Conservation (phyloP, 2,329 filamentous ascomycete species). For the Verticillium zaregamsianum region DNA sequence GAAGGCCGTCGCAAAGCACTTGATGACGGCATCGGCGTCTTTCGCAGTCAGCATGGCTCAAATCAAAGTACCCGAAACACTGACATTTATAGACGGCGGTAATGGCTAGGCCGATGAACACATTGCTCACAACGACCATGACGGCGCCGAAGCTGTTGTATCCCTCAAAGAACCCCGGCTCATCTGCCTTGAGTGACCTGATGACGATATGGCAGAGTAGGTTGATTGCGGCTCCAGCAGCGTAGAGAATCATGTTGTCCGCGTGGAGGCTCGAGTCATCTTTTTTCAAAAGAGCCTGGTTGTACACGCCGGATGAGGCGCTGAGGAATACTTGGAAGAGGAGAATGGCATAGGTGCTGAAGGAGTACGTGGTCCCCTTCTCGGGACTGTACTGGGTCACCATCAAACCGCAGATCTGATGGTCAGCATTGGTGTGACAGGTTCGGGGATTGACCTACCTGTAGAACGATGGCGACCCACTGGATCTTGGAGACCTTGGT, state of each 20-base stretch:
- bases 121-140: slow-evolving; percentile 27
- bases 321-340: slow-evolving; percentile 26
- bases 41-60: slow-evolving; percentile 2
- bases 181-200: slow-evolving; percentile 17
- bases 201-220: slow-evolving; percentile 21
- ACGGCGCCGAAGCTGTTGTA: slow-evolving; percentile 20
- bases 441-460: slow-evolving; percentile 13
- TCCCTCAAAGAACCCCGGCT: slow-evolving; percentile 20
- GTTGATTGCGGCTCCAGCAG: slow-evolving; percentile 22
- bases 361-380: slow-evolving; percentile 20
- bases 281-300: slow-evolving; percentile 26
- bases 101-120: slow-evolving; percentile 28
- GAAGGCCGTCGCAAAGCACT: slow-evolving; percentile 26
- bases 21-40: slow-evolving; percentile 29
- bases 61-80: background rate
- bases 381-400: slow-evolving; percentile 25
- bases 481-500: slow-evolving; percentile 22
- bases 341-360: slow-evolving; percentile 24
- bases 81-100: slow-evolving; percentile 29
- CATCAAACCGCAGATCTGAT: slow-evolving; percentile 22
- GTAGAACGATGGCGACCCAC: slow-evolving; percentile 26
- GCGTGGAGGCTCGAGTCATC: slow-evolving; percentile 26
- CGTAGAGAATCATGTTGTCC: slow-evolving; percentile 27
- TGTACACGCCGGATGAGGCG: slow-evolving; percentile 26
- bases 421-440: background rate